These are phyloP conservation scores for Austropuccinia psidii DNA, from an alignment of 1,284 basidiomycete species.

Conservation along the genomic window DNA sequence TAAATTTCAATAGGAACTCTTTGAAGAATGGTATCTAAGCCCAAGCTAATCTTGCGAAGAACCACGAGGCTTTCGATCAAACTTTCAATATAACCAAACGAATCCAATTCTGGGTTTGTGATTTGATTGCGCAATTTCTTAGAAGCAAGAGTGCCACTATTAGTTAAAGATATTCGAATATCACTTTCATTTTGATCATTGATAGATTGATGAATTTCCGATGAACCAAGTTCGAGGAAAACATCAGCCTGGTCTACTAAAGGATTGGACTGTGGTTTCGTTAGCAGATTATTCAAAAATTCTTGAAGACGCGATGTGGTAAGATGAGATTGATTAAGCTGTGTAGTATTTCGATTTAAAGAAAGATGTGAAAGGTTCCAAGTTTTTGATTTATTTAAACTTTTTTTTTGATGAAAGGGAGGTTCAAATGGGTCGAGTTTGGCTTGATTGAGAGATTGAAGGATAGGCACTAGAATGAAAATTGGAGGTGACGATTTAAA, in stretches of 20 bases:
- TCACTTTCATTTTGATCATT: conserved; percentile 38
- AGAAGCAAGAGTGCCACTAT: conserved; percentile 14
- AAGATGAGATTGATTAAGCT: background rate
- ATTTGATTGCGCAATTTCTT: conserved; percentile 14
- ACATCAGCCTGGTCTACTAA: conserved; percentile 58
- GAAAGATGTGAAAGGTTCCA: conserved; percentile 29
- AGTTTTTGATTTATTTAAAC: conserved; percentile 16
- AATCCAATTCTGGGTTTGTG: conserved; percentile 78
- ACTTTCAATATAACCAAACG: conserved; percentile 88
- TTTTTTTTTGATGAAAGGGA: conserved; percentile 1
- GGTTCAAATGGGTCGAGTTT: conserved; percentile 23
- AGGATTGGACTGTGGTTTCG: conserved; percentile 67
- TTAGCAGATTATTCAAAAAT: conserved; percentile 63
- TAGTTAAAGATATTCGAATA: conserved; percentile 37
- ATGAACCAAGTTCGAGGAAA: conserved; percentile 34
- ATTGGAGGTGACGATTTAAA: conserved; percentile 58
- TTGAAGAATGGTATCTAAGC: conserved; percentile 75
- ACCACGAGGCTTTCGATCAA: conserved; percentile 85
- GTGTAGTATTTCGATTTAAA: background rate
- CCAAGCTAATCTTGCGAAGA: conserved; percentile 76
- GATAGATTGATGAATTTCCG: too few relatives aligned
- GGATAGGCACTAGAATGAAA: conserved; percentile 48
- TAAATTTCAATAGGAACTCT: conserved; percentile 78
- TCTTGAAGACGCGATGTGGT: conserved; percentile 48
- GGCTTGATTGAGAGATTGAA: conserved; percentile 42